These are phyloP conservation scores for Rhodomyrtus tomentosa DNA, from an alignment of 345 rosid species.

Conservation along the genomic window DNA sequence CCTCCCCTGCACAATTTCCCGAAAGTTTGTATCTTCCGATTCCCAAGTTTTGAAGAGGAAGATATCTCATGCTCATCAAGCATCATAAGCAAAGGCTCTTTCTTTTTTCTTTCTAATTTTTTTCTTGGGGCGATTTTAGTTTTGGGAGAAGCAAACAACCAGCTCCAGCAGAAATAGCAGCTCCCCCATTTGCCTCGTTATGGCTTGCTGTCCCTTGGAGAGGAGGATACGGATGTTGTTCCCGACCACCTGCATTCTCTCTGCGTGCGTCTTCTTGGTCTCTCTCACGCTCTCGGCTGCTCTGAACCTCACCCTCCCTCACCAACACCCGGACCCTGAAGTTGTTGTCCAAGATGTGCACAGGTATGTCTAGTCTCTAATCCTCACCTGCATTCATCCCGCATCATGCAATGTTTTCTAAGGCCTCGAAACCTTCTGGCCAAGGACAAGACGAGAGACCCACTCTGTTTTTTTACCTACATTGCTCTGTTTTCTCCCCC, in stretches of 20 bases:
- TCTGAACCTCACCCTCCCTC: slow-evolving; percentile 12
- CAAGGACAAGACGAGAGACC: background rate
- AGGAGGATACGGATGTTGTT: background rate
- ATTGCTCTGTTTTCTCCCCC: background rate
- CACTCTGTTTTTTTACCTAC: background rate
- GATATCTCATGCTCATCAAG: too few relatives aligned
- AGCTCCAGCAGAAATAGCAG: background rate
- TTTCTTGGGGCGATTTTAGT: background rate
- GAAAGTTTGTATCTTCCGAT: background rate
- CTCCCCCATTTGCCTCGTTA: background rate
- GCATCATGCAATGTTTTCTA: background rate
- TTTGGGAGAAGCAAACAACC: background rate
- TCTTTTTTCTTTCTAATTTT: background rate
- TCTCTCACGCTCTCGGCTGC: background rate
- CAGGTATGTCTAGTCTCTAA: slow-evolving; percentile 4
- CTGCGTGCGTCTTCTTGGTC: background rate
- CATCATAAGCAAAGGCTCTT: background rate
- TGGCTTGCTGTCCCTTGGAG: background rate
- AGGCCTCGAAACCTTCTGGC: background rate
- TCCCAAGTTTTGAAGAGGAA: background rate
- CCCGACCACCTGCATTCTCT: background rate
- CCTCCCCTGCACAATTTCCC: background rate
- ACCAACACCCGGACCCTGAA: slow-evolving; percentile 20
- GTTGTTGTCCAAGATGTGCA: slow-evolving; percentile 11
- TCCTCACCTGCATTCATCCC: background rate